Conservation (phyloP, 805 yeast genomes). For the Candida ipomoeae region DNA sequence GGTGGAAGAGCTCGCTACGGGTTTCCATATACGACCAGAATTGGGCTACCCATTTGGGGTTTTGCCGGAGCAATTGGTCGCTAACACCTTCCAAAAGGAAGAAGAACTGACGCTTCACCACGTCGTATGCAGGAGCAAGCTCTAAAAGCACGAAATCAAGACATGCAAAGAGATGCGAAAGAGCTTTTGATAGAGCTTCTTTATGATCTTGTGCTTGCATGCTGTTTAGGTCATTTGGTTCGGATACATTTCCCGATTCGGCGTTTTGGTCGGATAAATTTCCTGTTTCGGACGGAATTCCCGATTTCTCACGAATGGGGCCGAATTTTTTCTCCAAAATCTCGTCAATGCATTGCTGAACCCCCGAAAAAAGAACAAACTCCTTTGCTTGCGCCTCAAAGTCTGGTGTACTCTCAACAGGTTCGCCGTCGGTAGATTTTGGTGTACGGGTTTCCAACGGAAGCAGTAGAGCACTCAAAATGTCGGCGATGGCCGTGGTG, state of each 20-base stretch:
- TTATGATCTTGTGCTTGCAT: too few relatives aligned
- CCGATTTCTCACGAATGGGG: neutral
- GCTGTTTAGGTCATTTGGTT: too few relatives aligned
- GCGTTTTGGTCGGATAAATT: too few relatives aligned
- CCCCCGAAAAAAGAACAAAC: neutral
- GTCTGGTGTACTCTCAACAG: neutral
- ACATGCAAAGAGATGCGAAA: neutral
- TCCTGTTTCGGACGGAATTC: too few relatives aligned
- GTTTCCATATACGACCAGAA: constrained; percentile 40
- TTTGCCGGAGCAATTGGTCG: neutral
- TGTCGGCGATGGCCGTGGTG: neutral
- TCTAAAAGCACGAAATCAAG: neutral
- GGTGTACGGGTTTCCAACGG: neutral
- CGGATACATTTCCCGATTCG: too few relatives aligned
- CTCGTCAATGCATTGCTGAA: neutral
- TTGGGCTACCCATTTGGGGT: constrained; percentile 9
- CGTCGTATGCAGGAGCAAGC: constrained; percentile 1
- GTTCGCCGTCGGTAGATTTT: neutral
- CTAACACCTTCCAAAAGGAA: neutral
- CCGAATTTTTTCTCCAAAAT: neutral
- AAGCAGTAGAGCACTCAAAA: neutral
- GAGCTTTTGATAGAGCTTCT: too few relatives aligned
- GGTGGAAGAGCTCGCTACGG: constrained; percentile 21
- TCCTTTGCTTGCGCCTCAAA: neutral
- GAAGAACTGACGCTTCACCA: neutral